A percentile compares a stretch with the other conserved stretches of the same genome.
Conservation (phyloP, 2,329 filamentous ascomycete species). For the Myrmaecium sp. region DNA sequence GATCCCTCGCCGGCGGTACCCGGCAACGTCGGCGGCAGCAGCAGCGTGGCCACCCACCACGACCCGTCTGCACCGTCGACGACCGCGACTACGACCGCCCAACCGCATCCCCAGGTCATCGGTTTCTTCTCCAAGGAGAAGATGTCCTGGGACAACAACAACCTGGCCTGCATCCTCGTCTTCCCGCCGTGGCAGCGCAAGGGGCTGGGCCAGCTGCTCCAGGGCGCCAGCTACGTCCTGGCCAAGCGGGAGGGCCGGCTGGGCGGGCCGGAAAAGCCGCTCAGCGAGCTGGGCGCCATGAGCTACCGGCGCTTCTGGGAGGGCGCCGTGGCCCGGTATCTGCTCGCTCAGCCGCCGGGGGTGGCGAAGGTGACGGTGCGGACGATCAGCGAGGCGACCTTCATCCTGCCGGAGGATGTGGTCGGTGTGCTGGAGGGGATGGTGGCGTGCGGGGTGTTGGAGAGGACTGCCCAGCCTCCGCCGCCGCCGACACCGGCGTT, state of each 20-base stretch:
- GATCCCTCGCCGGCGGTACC: slow-evolving; percentile 25
- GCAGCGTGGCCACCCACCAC: slow-evolving; percentile 1
- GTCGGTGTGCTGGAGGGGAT: slow-evolving; percentile 64
- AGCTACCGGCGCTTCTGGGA: slow-evolving; percentile 81
- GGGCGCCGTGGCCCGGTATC: slow-evolving; percentile 58
- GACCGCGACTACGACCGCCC: slow-evolving; percentile 2
- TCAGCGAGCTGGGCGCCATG: slow-evolving; percentile 67
- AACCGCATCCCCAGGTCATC: slow-evolving; percentile 39
- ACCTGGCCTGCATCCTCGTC: slow-evolving; percentile 85
- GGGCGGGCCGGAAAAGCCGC: slow-evolving; percentile 85
- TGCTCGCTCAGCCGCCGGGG: slow-evolving; percentile 29
- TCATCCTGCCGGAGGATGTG: slow-evolving; percentile 74
- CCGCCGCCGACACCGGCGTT: no score
- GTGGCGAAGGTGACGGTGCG: slow-evolving; percentile 47
- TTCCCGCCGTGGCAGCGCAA: slow-evolving; percentile 93
- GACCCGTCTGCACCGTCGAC: no score
- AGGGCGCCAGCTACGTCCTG: slow-evolving; percentile 87
- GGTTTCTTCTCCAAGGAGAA: slow-evolving; percentile 99
- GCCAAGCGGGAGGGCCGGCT: slow-evolving; percentile 67
- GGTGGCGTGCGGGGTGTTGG: slow-evolving; percentile 51
- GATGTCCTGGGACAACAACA: slow-evolving; percentile 97
- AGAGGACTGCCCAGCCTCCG: no score
- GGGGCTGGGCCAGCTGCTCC: slow-evolving; percentile 72
- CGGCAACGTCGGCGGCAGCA: slow-evolving; percentile 11
- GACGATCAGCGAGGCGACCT: slow-evolving; percentile 60